A percentile compares a stretch with the other conserved stretches of the same genome.
These are phyloP conservation scores for Ophiocordyceps australis DNA, from an alignment of 2,329 filamentous ascomycete genomes.

Conservation along the genomic window DNA sequence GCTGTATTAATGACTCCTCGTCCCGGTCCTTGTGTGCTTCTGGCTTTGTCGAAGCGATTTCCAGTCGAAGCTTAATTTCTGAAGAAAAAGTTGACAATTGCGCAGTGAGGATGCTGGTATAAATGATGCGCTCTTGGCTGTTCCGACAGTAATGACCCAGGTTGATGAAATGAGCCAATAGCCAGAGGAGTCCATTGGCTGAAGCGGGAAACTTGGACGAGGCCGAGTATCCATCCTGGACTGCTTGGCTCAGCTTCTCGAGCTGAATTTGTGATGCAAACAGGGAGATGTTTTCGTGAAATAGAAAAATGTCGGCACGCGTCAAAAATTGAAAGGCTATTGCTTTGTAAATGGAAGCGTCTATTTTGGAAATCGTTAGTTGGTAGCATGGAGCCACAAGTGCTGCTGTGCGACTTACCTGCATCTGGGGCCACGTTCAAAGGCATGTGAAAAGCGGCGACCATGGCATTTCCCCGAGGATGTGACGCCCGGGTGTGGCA, in stretches of 20 bases:
- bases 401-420: constrained; percentile 5
- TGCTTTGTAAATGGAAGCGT: constrained; percentile 11
- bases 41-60: too few species aligned
- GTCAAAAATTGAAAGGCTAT: constrained; percentile 21
- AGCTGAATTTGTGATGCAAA: constrained; percentile 20
- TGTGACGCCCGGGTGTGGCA: constrained; percentile 10
- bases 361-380: neutral
- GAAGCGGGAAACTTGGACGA: constrained; percentile 8
- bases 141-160: too few species aligned
- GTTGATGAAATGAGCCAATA: constrained; percentile 49
- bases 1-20: constrained; percentile 5
- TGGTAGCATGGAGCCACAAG: too few species aligned
- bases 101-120: constrained; percentile 32
- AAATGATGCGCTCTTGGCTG: too few species aligned
- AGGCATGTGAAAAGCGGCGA: constrained; percentile 11
- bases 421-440: constrained; percentile 6
- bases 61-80: constrained; percentile 29
- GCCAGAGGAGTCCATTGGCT: constrained; percentile 34
- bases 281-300: constrained; percentile 18
- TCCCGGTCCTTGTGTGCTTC: constrained; percentile 5
- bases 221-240: constrained; percentile 16
- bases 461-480: constrained; percentile 7
- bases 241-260: constrained; percentile 19
- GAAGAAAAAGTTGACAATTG: constrained; percentile 31
- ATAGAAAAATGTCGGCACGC: constrained; percentile 14